Evolutionary conservation across 768 basidiomycete genomes (phyloP), one percentile per base, ranked within the genome.

Genomic region (Cystofilobasidium bisporidii): DNA sequence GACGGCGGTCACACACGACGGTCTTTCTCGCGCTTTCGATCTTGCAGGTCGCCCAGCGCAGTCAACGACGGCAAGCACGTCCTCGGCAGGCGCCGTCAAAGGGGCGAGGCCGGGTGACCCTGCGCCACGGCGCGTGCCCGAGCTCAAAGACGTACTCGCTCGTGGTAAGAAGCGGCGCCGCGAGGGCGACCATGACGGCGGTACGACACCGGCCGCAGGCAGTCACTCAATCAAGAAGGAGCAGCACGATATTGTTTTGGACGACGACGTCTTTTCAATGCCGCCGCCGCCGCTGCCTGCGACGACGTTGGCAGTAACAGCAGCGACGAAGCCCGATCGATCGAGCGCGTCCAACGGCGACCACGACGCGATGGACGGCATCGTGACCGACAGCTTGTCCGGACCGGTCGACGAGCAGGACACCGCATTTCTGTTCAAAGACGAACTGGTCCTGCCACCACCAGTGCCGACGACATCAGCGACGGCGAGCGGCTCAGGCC

Each of bases 91-190:
- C 18, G n/a, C 6, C 45, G 36, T 5, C 36, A 47, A 47, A 18
- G 8, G 8, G 3, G 5, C 43, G 43, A 8, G 43, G 6, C 60
- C 60, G 4, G 60, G 45, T 26, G 60, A 61, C 45, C 60, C 60
- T n/a, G 60, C 60, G 5, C 60, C 60, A 6, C 60, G 60, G 17
- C 60, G 45, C 40, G 60, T 61, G 26, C 60, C 60, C 15, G 60
- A 40, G 28, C 45, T 41, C 18, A 47, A 43, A 26, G 60, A 61
- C 18, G 60, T 61, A 3, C 40, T 61, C 40, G 40, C 33, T 1
- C 45, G 40, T 8, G 45, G 40, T 14, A 61, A 43, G 38, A 43
- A 45, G 40, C 60, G 24, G 1, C n/a, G 45, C 1, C 18, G 9
- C 26, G 60, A 41, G 18, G 60, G 20, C 11, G 2, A 5, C 1